Conservation (phyloP, 768 basidiomycete species). For the Albatrellus ellisii region DNA sequence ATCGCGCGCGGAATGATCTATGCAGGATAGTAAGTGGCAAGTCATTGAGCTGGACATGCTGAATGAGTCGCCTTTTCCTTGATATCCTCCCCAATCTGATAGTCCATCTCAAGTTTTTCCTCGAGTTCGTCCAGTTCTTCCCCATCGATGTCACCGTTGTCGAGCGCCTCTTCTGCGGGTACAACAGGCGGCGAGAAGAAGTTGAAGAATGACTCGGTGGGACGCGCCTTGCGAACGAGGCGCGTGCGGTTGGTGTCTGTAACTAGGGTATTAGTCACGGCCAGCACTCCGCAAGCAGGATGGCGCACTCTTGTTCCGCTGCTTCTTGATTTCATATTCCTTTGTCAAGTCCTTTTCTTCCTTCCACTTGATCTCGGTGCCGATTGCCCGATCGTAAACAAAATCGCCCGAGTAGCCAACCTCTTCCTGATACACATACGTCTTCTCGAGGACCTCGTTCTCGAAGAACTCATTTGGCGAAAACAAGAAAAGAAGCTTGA, state of each 20-base stretch:
- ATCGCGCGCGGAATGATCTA: slow-evolving; percentile 91
- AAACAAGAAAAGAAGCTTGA: slow-evolving; percentile 82
- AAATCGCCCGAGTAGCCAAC: slow-evolving; percentile 96
- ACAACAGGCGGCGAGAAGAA: slow-evolving; percentile 83
- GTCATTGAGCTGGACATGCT: background rate
- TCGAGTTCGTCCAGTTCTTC: slow-evolving; percentile 86
- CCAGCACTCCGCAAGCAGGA: too few relatives aligned
- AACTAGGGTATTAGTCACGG: background rate
- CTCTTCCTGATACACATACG: slow-evolving; percentile 86
- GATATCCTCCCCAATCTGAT: slow-evolving; percentile 96
- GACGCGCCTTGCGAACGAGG: slow-evolving; percentile 73
- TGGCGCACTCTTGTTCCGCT: slow-evolving; percentile 86
- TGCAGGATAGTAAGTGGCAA: background rate
- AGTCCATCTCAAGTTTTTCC: slow-evolving; percentile 89
- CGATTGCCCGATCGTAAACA: slow-evolving; percentile 88
- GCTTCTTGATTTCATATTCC: slow-evolving; percentile 97
- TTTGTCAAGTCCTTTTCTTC: slow-evolving; percentile 97
- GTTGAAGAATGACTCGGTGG: slow-evolving; percentile 97
- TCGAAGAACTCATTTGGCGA: slow-evolving; percentile 77
- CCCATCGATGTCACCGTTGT: slow-evolving; percentile 62
- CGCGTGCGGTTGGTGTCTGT: slow-evolving; percentile 77
- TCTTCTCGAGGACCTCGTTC: slow-evolving; percentile 77
- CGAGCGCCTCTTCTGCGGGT: slow-evolving; percentile 53
- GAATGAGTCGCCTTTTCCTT: slow-evolving; percentile 87
- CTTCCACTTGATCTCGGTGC: slow-evolving; percentile 92